Evolutionary conservation across 352 stramenopile genomes (phyloP), one percentile per base, ranked within the genome.

Genomic region (Globisporangium abappressorium): DNA sequence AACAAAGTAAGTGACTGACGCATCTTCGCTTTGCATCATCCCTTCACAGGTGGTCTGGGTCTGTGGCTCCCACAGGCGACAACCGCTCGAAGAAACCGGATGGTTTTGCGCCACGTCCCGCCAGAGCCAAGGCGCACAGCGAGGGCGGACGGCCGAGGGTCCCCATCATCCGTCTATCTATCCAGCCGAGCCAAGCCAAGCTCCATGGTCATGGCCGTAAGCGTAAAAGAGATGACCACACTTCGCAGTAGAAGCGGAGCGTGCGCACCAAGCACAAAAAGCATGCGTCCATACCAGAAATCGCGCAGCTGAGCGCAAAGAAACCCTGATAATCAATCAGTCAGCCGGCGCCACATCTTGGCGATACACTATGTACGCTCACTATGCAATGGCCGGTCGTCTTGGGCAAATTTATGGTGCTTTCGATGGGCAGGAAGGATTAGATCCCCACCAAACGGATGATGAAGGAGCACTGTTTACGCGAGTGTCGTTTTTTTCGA

Each of bases 71-170:
- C 41, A 11, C 41, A 49, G 41, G 41, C 43, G 18, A 51, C 60
- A 24, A 30, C 46, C 18, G 30, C 26, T 62, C 43, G 59, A 57
- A n/a, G 59, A 65, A 66, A 66, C 60, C 46, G 60, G 60, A 51
- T 66, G 60, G 41, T 66, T 66, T 56, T 15, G 34, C 46, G 60
- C 24, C 60, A 49, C 60, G 9, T 43, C 9, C 22, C n/a, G 51
- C 30, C 41, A 41, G 58, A n/a, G 15, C 3, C 3, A 2, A 33
- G 30, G 30, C 30, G 30, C 30, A 33, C 30, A 33, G 41, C 41
- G n/a, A 9, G 14, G 4, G 12, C 15, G 11, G 41, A 47, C 15
- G n/a, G 34, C 30, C 30, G 30, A 33, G 12, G 47, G n/a, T 28
- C 12, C 49, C n/a, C 49, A 56, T 33, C 49, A 34, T 43, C 55